Evolutionary conservation across 495 filamentous ascomycete genomes (phyloP).

Genomic region (Collariella sp.): DNA sequence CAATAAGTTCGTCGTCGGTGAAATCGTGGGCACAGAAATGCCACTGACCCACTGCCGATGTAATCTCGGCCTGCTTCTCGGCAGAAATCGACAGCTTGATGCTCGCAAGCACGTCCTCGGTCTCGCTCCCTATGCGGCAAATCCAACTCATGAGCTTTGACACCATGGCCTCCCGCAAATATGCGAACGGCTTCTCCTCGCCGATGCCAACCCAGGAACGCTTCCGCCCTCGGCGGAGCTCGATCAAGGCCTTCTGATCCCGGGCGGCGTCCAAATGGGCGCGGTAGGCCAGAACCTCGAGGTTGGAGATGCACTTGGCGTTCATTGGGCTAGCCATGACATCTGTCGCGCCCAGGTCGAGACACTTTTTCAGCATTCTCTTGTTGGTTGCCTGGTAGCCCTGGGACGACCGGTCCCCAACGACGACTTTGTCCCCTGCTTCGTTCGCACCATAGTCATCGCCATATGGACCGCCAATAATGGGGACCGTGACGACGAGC

Average conservation of each 20-base stretch:
- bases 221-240: conserved; percentile 62
- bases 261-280: conserved; percentile 60
- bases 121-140: conserved; percentile 55
- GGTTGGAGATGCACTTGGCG: conserved; percentile 55
- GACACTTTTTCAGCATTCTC: conserved; percentile 49
- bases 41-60: conserved; percentile 69
- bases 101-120: conserved; percentile 32
- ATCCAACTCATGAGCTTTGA: conserved; percentile 87
- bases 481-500: conserved; percentile 63
- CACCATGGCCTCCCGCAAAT: conserved; percentile 78
- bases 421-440: conserved; percentile 26
- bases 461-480: conserved; percentile 40
- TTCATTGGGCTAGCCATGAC: conserved; percentile 72
- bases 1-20: conserved; percentile 77
- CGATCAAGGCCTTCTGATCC: conserved; percentile 58
- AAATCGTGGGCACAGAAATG: conserved; percentile 82
- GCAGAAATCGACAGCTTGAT: conserved; percentile 42
- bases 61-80: conserved; percentile 54
- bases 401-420: conserved; percentile 1
- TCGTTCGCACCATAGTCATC: conserved; percentile 23
- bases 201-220: conserved; percentile 89
- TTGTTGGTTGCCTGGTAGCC: conserved; percentile 30
- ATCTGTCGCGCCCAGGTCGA: conserved; percentile 81
- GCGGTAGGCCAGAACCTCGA: conserved; percentile 76
- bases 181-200: conserved; percentile 79